Evolutionary conservation across 1,284 basidiomycete species (phyloP), one percentile per base, ranked within the genome.

Genomic region (Afroboletus lepidellus): DNA sequence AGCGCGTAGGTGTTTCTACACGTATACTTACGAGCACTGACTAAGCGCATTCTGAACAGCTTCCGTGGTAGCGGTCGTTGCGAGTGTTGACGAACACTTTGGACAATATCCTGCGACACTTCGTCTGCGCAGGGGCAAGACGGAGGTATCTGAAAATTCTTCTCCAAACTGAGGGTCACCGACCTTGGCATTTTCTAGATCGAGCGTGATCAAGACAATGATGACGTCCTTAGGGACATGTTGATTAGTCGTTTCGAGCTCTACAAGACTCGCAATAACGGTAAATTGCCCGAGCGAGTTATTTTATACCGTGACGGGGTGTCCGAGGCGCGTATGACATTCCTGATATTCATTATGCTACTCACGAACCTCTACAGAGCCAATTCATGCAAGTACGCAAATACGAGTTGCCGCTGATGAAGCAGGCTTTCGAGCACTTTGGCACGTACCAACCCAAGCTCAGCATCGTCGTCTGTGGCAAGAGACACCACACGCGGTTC

Each of bases 51-150:
- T 5, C 7, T 24, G 4, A 47, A 12, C 37, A 66, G 67, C 90
- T 0, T 90, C 87, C 0, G 83, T 92, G 33, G 85, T 84, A 3
- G 88, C 86, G 0, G 84, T 92, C 5, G 89, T 91, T 1, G 88
- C 84, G 0, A 90, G 81, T 56, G 66, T 81, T 6, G 87, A 92
- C 61, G 66, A 76, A 15, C 63, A 74, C 15, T 89, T 86, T 60
- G 83, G 81, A 2, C 84, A 88, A 52, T 92, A 84, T 69, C 87
- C 87, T 0, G 84, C 83, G 0, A 83, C 79, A 57, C 60, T 90
- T 55, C 60, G 77, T n/a, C 72, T 88, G 8, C 87, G 90, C 60
- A 69, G 73, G 61, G 75, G 77, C 32, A 83, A 78, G 57, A 78
- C 84, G 60, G 88, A 91, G 77, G 88, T 85, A 53, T 74, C 50